Conservation (phyloP, 2,329 filamentous ascomycete species). For the Aspergillaceae sp. region DNA sequence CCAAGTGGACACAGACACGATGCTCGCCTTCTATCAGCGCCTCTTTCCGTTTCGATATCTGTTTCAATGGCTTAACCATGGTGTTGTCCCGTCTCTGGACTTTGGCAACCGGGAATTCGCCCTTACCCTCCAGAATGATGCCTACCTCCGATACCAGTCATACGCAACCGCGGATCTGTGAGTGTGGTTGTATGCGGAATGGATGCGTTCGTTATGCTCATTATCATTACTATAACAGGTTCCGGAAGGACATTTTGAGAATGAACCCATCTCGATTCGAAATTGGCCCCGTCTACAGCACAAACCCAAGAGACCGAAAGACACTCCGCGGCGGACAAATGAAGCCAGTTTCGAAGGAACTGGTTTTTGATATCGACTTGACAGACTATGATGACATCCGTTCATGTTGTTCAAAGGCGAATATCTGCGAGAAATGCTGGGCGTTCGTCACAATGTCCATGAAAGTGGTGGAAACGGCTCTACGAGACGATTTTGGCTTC, state of each 20-base stretch:
- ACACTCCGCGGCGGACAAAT: conserved; percentile 70
- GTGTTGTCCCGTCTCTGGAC: conserved; percentile 72
- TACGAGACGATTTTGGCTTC: conserved; percentile 93
- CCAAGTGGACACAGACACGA: conserved; percentile 67
- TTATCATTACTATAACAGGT: conserved; percentile 35
- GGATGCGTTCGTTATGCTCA: neutral
- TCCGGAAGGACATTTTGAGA: conserved; percentile 84
- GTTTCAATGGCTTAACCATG: conserved; percentile 97
- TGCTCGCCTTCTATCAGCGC: conserved; percentile 90
- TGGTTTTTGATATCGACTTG: conserved; percentile 99
- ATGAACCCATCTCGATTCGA: conserved; percentile 91
- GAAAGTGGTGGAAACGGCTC: conserved; percentile 76
- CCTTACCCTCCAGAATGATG: conserved; percentile 86
- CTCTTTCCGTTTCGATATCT: conserved; percentile 90
- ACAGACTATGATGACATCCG: conserved; percentile 97
- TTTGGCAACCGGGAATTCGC: conserved; percentile 94
- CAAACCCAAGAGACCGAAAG: conserved; percentile 90
- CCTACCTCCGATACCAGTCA: conserved; percentile 85
- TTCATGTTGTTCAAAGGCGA: conserved; percentile 88
- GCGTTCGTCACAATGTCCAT: conserved; percentile 96
- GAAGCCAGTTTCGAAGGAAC: conserved; percentile 79
- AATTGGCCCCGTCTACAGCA: conserved; percentile 93
- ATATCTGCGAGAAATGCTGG: conserved; percentile 93
- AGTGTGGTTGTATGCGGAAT: conserved; percentile 14
- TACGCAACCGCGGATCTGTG: conserved; percentile 58